Evolutionary conservation across 2,329 filamentous ascomycete genomes (phyloP).

Genomic region (Colletotrichum simmondsii): DNA sequence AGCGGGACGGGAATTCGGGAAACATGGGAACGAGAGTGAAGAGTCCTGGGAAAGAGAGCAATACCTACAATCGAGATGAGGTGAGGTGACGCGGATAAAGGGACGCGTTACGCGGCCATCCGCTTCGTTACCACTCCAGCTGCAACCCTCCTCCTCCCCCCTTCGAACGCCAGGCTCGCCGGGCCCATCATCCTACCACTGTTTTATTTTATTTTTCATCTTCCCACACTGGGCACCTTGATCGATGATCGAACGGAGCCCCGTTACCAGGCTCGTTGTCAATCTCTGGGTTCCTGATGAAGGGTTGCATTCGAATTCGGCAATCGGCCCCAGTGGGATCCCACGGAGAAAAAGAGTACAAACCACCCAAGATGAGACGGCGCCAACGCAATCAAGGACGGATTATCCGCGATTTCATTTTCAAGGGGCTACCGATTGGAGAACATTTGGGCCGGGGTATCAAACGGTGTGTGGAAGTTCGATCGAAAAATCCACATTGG

Average conservation of each 20-base stretch:
- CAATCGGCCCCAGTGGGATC: neutral
- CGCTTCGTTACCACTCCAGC: conserved; percentile 2
- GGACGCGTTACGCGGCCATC: conserved; percentile 2
- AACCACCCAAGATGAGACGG: conserved; percentile 19
- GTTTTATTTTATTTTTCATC: neutral
- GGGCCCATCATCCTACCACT: neutral
- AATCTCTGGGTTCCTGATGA: neutral
- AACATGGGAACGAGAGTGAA: too few relatives aligned
- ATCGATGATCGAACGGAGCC: neutral
- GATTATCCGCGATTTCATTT: neutral
- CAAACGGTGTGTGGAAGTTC: neutral
- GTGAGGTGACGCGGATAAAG: conserved; percentile 15
- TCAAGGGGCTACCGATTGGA: neutral
- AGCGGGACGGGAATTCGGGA: neutral
- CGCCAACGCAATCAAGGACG: conserved; percentile 17
- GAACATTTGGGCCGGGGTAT: neutral
- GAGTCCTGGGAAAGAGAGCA: neutral
- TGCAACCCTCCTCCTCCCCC: neutral
- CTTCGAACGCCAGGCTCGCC: neutral
- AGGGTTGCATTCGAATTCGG: neutral
- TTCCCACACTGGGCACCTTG: neutral
- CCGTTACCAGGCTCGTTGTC: neutral
- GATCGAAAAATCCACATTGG: neutral
- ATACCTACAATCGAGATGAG: neutral
- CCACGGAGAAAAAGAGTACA: neutral